Conservation (phyloP, 805 yeast species). For the Metschnikowia shivogae region DNA sequence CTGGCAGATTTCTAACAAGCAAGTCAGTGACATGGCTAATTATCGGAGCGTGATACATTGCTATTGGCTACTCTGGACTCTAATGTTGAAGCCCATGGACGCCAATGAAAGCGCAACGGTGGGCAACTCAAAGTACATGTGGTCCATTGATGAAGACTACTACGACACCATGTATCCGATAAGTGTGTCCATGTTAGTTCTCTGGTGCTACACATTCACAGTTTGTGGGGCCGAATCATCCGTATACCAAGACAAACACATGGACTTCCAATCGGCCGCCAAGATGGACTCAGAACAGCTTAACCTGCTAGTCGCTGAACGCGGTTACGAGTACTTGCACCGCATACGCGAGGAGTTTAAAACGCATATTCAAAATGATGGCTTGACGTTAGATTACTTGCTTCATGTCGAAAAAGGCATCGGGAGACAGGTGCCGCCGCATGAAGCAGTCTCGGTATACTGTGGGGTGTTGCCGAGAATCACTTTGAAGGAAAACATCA, state of each 20-base stretch:
- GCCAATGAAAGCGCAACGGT: constrained; percentile 15
- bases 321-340: constrained; percentile 33
- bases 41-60: constrained; percentile 36
- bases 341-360: constrained; percentile 34
- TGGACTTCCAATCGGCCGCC: constrained; percentile 11
- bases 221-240: constrained; percentile 32
- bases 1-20: constrained; percentile 21
- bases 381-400: constrained; percentile 6
- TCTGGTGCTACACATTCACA: constrained; percentile 39
- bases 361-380: constrained; percentile 1
- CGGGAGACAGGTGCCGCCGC: constrained; percentile 18
- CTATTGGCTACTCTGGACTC: constrained; percentile 38
- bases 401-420: constrained; percentile 9
- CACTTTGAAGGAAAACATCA: constrained; percentile 34
- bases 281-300: constrained; percentile 20
- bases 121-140: constrained; percentile 17
- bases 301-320: constrained; percentile 28
- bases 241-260: constrained; percentile 16
- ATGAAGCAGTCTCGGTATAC: constrained; percentile 30
- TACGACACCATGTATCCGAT: constrained; percentile 36
- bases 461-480: constrained; percentile 31
- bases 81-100: constrained; percentile 27
- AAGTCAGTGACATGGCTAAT: constrained; percentile 28
- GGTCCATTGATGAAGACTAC: constrained; percentile 34
- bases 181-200: constrained; percentile 34